phyloP scores from a whole-genome alignment of 2,329 filamentous ascomycete species.

The Verticillium zaregamsianum region DNA sequence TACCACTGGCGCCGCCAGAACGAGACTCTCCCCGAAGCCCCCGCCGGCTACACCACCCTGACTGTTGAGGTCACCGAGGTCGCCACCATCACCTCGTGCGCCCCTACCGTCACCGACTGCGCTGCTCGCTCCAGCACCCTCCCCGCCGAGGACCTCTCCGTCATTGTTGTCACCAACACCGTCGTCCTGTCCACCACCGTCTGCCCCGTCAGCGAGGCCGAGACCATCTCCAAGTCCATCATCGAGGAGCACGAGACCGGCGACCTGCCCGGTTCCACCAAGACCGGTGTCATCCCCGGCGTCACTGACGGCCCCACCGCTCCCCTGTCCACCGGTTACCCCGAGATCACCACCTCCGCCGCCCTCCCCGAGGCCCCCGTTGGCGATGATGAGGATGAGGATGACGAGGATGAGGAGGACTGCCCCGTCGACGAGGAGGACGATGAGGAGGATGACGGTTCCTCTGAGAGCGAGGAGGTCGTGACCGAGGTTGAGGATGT shows the following conservation, averaged over 20 bases:
- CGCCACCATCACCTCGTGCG: constrained; percentile 55
- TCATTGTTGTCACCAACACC: constrained; percentile 32
- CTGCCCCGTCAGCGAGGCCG: constrained; percentile 40
- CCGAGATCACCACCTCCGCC: constrained; percentile 12
- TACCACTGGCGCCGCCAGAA: constrained; percentile 19
- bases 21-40: constrained; percentile 10
- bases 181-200: constrained; percentile 35
- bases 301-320: constrained; percentile 19
- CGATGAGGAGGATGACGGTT: constrained; percentile 10
- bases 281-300: constrained; percentile 14
- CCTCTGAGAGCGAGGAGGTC: constrained; percentile 8
- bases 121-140: constrained; percentile 30
- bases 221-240: constrained; percentile 34
- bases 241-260: constrained; percentile 29
- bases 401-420: not conserved
- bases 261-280: constrained; percentile 31
- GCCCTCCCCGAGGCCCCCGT: constrained; percentile 11
- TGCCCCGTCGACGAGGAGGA: constrained; percentile 7
- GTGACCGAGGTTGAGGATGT: constrained; percentile 8
- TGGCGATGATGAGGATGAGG: constrained; percentile 1
- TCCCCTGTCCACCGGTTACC: constrained; percentile 30
- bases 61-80: constrained; percentile 51
- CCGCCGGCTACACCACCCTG: constrained; percentile 29
- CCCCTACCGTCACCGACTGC: constrained; percentile 55
- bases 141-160: constrained; percentile 28